phyloP scores from a whole-genome alignment of 2,329 filamentous ascomycete genomes.

The Salinomyces thailandicus region DNA sequence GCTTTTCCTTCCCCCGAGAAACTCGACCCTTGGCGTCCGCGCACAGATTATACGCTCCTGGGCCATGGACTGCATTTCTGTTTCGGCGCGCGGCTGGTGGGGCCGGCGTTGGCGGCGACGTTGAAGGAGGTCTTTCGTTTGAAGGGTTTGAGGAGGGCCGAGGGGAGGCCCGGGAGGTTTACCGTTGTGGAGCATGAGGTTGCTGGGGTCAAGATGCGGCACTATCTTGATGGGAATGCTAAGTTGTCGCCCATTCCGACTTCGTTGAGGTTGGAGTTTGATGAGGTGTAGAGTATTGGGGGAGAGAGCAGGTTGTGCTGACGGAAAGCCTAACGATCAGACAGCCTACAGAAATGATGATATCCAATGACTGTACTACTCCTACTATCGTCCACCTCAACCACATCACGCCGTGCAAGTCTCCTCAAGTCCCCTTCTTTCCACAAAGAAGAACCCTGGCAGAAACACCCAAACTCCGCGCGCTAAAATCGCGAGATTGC shows the following conservation, averaged over 20 bases:
- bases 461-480: too few species aligned
- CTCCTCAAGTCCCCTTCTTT: too few species aligned
- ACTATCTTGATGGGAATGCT: constrained; percentile 40
- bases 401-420: too few species aligned
- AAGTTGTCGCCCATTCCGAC: constrained; percentile 39
- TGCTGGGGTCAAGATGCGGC: constrained; percentile 38
- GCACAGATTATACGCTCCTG: constrained; percentile 30
- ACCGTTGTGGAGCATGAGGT: constrained; percentile 35
- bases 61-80: constrained; percentile 34
- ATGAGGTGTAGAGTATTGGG: too few species aligned
- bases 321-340: too few species aligned
- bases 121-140: constrained; percentile 37
- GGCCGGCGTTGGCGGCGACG: constrained; percentile 31
- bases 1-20: constrained; percentile 34
- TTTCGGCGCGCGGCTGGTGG: constrained; percentile 32
- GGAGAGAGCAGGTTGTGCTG: too few species aligned
- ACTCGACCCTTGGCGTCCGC: constrained; percentile 34
- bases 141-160: constrained; percentile 32
- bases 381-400: too few species aligned
- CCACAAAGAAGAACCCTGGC: too few species aligned
- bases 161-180: constrained; percentile 32
- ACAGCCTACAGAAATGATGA: too few species aligned
- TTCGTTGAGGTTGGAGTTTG: constrained; percentile 34
- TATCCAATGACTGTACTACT: too few species aligned
- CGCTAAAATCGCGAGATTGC: too few species aligned